phyloP scores from a whole-genome alignment of 176 grass and related monocot species.

The Phoenix roebelenii region DNA sequence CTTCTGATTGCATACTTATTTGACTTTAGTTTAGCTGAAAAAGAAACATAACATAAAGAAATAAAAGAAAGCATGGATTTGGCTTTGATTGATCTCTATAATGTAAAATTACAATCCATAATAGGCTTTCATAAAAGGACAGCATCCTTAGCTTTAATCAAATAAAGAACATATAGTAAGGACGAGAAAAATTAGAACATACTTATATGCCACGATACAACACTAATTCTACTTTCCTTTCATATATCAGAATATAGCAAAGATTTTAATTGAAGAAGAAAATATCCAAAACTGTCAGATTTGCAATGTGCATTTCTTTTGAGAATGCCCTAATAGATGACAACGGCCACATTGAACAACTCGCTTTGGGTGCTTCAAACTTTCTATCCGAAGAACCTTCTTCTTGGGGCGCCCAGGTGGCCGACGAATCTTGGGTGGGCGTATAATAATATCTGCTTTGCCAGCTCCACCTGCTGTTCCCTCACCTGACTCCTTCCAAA shows the following conservation, averaged over 20 bases:
- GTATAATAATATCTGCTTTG: constrained; percentile 55
- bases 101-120: too few species aligned
- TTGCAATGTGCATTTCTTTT: constrained; percentile 76
- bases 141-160: too few species aligned
- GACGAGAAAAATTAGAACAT: too few species aligned
- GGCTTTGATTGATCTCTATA: too few species aligned
- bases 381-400: constrained; percentile 97
- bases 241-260: background rate
- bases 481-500: constrained; percentile 42
- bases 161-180: too few species aligned
- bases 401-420: constrained; percentile 94
- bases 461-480: constrained; percentile 23
- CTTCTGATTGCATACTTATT: too few species aligned
- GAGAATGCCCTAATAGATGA: constrained; percentile 91
- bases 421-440: constrained; percentile 64
- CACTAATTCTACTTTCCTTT: background rate
- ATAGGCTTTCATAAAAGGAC: too few species aligned
- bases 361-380: constrained; percentile 79
- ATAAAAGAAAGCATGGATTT: too few species aligned
- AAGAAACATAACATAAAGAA: too few species aligned
- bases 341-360: constrained; percentile 88
- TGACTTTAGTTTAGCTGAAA: too few species aligned
- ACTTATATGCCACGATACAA: too few species aligned
- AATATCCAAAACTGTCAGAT: constrained; percentile 24
- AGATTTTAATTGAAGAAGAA: too few species aligned